These are phyloP conservation scores for Globisporangium sylvaticum DNA, from an alignment of 352 stramenopile genomes.

Conservation along the genomic window DNA sequence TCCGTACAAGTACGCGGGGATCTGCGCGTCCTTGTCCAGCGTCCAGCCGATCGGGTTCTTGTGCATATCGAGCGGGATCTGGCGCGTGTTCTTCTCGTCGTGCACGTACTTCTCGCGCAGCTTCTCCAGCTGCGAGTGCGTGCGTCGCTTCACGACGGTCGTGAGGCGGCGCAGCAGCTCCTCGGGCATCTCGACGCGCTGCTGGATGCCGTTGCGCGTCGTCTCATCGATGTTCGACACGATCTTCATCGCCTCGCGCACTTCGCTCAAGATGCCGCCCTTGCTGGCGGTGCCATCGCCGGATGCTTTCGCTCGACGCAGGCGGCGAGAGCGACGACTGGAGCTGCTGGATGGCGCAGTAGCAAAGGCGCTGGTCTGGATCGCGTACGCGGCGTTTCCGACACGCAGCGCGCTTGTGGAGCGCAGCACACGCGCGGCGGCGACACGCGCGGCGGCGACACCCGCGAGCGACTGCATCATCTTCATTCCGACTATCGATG, in stretches of 20 bases:
- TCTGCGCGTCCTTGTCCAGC: constrained; percentile 60
- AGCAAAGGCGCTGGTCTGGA: constrained; percentile 10
- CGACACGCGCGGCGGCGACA: too few relatives aligned
- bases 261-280: constrained; percentile 24
- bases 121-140: constrained; percentile 73
- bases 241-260: constrained; percentile 36
- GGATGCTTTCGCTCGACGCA: constrained; percentile 30
- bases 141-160: constrained; percentile 57
- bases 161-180: constrained; percentile 57
- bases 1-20: constrained; percentile 64
- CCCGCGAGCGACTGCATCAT: constrained; percentile 5
- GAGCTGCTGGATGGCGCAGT: not conserved
- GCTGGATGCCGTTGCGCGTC: constrained; percentile 56
- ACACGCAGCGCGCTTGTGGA: not conserved
- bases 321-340: constrained; percentile 43
- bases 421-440: constrained; percentile 5
- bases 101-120: constrained; percentile 54
- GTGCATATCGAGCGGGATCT: constrained; percentile 73
- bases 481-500: not conserved
- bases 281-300: constrained; percentile 5
- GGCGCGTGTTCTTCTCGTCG: constrained; percentile 40
- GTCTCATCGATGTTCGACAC: constrained; percentile 59
- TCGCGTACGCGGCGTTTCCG: not conserved
- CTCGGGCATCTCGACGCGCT: constrained; percentile 71
- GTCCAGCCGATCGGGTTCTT: constrained; percentile 77